These are phyloP conservation scores for Beauveria sp. DNA, from an alignment of 2,329 filamentous ascomycete species.

Conservation along the genomic window DNA sequence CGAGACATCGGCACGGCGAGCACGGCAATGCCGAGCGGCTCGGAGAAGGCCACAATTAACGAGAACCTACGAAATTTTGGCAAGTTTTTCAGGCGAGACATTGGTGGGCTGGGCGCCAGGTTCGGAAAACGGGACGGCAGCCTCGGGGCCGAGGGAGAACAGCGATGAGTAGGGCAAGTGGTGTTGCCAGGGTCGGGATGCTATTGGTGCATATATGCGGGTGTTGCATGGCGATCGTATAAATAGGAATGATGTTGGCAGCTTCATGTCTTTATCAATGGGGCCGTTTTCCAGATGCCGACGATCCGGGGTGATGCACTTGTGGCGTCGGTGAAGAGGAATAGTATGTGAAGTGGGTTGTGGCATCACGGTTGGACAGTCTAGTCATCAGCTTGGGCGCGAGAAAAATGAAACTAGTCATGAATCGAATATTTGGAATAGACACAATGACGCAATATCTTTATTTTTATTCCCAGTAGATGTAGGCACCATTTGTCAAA, in stretches of 20 bases:
- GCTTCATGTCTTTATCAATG: background rate
- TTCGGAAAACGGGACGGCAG: slow-evolving; percentile 58
- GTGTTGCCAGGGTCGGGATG: background rate
- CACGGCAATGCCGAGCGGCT: slow-evolving; percentile 26
- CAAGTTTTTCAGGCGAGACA: slow-evolving; percentile 89
- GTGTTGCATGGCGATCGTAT: background rate
- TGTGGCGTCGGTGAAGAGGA: background rate
- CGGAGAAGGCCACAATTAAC: slow-evolving; percentile 67
- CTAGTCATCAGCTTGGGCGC: background rate
- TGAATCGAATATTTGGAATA: background rate
- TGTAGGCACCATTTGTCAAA: background rate
- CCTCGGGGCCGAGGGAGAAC: slow-evolving; percentile 21
- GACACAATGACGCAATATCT: background rate
- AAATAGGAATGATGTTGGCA: background rate
- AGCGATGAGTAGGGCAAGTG: slow-evolving; percentile 12
- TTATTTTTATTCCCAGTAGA: background rate
- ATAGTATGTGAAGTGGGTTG: background rate
- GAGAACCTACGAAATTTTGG: slow-evolving; percentile 94
- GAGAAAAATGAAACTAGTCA: background rate
- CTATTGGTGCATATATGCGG: background rate
- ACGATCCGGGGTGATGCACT: background rate
- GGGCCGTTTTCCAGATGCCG: background rate
- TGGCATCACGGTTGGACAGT: background rate
- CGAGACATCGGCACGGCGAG: slow-evolving; percentile 65
- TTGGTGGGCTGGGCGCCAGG: slow-evolving; percentile 64